A percentile compares a stretch with the other conserved stretches of the same genome.
phyloP scores from a whole-genome alignment of 306 rosid genomes.

The Cicer cuneatum region DNA sequence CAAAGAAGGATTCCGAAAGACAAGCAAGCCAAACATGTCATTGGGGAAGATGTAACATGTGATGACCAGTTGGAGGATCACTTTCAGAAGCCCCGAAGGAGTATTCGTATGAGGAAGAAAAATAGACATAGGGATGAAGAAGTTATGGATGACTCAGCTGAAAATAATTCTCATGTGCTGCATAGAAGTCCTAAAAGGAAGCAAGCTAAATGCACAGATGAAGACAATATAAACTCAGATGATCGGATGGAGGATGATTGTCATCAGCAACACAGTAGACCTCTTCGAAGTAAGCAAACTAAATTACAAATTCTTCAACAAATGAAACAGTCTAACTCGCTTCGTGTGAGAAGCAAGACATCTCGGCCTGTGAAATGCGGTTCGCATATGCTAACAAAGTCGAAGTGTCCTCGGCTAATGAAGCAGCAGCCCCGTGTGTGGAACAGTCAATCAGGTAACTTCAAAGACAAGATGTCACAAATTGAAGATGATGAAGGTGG shows the following conservation, averaged over 20 bases:
- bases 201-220: conserved; percentile 57
- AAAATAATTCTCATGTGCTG: conserved; percentile 47
- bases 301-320: conserved; percentile 52
- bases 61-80: conserved; percentile 49
- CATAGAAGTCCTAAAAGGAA: conserved; percentile 60
- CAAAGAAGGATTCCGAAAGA: conserved; percentile 42
- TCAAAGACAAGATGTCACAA: conserved; percentile 36
- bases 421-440: conserved; percentile 54
- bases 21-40: conserved; percentile 39
- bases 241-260: conserved; percentile 50
- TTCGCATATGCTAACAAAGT: conserved; percentile 45
- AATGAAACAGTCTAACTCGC: conserved; percentile 56
- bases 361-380: conserved; percentile 55
- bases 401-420: conserved; percentile 51
- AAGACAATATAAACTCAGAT: conserved; percentile 53
- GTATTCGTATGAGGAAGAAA: conserved; percentile 41
- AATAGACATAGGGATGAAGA: conserved; percentile 40
- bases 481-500: conserved; percentile 69
- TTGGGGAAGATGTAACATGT: conserved; percentile 43
- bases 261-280: conserved; percentile 57
- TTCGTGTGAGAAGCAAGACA: conserved; percentile 49
- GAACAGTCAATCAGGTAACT: conserved; percentile 51
- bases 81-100: conserved; percentile 43
- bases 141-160: conserved; percentile 44
- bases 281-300: conserved; percentile 63